These are phyloP conservation scores for Candida stauntonica DNA, from an alignment of 805 yeast species.

Conservation along the genomic window DNA sequence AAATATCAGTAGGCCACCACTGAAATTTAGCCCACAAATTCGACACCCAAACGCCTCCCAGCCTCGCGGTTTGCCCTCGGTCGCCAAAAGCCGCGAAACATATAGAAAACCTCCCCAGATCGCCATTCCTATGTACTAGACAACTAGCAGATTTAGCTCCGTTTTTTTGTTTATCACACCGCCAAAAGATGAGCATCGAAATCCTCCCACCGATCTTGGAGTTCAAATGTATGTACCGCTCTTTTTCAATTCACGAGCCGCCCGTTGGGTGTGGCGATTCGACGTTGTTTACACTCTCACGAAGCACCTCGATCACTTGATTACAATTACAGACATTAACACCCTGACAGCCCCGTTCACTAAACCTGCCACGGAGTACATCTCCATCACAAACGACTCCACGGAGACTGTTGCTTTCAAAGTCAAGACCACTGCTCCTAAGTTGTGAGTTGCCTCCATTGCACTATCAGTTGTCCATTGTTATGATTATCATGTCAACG, in stretches of 20 bases:
- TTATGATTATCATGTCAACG: too few species aligned
- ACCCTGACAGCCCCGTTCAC: slow-evolving; percentile 61
- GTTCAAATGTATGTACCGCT: slow-evolving; percentile 62
- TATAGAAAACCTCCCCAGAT: too few species aligned
- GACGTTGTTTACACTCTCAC: too few species aligned
- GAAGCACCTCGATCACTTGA: too few species aligned
- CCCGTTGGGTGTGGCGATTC: too few species aligned
- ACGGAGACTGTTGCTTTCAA: slow-evolving; percentile 74
- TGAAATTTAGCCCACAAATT: too few species aligned
- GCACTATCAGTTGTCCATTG: too few species aligned
- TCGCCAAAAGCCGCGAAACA: too few species aligned
- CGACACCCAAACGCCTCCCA: too few species aligned
- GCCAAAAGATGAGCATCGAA: neutral
- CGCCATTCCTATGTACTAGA: neutral
- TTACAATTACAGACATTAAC: too few species aligned
- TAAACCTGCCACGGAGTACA: slow-evolving; percentile 58
- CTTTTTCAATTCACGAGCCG: neutral
- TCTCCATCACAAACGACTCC: slow-evolving; percentile 51
- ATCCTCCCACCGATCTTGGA: slow-evolving; percentile 41
- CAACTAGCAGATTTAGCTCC: neutral
- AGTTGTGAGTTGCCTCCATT: slow-evolving; percentile 40
- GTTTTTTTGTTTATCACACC: neutral
- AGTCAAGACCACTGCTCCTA: slow-evolving; percentile 98
- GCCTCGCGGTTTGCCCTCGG: too few species aligned
- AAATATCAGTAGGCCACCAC: too few species aligned